Evolutionary conservation across 2,329 filamentous ascomycete species (phyloP).

Genomic region (Cercospora citrullina): DNA sequence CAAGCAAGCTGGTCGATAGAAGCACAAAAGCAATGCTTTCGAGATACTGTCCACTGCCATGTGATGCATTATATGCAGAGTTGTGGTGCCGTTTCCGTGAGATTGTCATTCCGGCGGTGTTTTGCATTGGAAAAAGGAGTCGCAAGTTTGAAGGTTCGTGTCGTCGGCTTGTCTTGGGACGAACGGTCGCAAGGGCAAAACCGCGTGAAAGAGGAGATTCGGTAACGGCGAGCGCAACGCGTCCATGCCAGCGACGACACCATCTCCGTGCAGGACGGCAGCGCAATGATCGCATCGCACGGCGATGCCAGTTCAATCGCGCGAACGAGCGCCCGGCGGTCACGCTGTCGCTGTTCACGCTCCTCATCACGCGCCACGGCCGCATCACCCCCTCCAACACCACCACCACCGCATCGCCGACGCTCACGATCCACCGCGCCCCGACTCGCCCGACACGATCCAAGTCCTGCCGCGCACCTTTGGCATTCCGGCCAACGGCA

Average conservation of each 20-base stretch:
- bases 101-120: neutral
- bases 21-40: neutral
- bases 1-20: neutral
- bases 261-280: neutral
- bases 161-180: neutral
- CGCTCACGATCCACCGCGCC: neutral
- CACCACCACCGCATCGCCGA: conserved; percentile 8
- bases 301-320: conserved; percentile 16
- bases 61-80: neutral
- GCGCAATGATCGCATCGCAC: conserved; percentile 17
- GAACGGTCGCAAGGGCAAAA: conserved; percentile 4
- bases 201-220: conserved; percentile 1
- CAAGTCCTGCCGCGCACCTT: conserved; percentile 4
- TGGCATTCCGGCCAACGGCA: neutral
- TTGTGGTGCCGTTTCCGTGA: neutral
- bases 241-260: neutral
- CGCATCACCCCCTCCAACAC: conserved; percentile 3
- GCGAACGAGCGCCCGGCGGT: conserved; percentile 13
- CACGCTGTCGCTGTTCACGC: conserved; percentile 12
- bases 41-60: neutral
- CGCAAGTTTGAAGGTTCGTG: conserved; percentile 2
- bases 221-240: conserved; percentile 4
- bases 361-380: conserved; percentile 10
- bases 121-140: neutral
- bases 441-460: conserved; percentile 9